These are phyloP conservation scores for Botryosphaeria dothidea DNA, from an alignment of 2,329 filamentous ascomycete species.

Conservation along the genomic window DNA sequence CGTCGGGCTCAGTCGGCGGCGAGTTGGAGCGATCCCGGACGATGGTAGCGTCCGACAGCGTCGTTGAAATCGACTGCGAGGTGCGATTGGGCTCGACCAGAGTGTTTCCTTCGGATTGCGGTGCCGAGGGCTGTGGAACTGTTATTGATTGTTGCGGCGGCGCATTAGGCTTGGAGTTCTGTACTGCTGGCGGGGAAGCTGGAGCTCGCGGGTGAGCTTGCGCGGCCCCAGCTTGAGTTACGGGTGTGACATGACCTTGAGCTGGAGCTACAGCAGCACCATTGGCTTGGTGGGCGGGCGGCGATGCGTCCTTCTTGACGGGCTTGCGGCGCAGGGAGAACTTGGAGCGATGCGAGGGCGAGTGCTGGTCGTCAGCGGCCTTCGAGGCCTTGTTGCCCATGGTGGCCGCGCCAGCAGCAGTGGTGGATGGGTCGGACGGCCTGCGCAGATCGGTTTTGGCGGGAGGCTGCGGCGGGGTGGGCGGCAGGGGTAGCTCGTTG, in stretches of 20 bases:
- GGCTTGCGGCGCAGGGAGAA: slow-evolving; percentile 19
- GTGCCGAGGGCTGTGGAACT: background rate
- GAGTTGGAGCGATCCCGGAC: slow-evolving; percentile 12
- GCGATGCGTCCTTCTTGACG: slow-evolving; percentile 2
- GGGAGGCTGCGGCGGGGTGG: slow-evolving; percentile 35
- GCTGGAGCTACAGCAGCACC: background rate
- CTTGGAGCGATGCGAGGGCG: background rate
- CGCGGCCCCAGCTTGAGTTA: slow-evolving; percentile 2
- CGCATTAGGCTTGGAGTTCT: background rate
- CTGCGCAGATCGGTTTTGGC: slow-evolving; percentile 26
- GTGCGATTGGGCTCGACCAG: background rate
- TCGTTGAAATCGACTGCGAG: background rate
- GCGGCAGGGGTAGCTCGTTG: slow-evolving; percentile 29
- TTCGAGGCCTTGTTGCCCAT: slow-evolving; percentile 31
- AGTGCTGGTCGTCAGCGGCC: slow-evolving; percentile 9
- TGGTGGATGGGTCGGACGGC: background rate
- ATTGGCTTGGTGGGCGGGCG: background rate
- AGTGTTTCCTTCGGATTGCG: background rate
- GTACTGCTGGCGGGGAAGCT: background rate
- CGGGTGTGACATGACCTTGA: background rate
- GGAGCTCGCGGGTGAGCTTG: background rate
- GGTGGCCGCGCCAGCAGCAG: background rate
- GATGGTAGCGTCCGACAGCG: slow-evolving; percentile 3
- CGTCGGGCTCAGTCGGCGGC: slow-evolving; percentile 15
- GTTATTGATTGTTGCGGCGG: background rate